These are phyloP conservation scores for Xerocomus spinulosus DNA, from an alignment of 768 basidiomycete genomes.

Conservation along the genomic window DNA sequence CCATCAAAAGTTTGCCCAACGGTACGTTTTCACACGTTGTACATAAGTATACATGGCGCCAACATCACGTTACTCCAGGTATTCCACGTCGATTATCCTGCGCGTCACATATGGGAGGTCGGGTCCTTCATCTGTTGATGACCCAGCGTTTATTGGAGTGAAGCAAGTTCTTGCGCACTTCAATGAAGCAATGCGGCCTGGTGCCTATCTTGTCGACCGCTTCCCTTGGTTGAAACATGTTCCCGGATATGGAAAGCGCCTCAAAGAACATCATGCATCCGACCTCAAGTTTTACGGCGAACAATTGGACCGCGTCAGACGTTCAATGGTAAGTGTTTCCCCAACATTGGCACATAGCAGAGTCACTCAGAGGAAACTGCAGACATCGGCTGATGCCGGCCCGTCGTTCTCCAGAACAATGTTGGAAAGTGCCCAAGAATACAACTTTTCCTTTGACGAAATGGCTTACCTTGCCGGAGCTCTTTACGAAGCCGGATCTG, in stretches of 20 bases:
- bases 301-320: constrained; percentile 42
- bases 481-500: constrained; percentile 59
- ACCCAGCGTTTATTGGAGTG: constrained; percentile 22
- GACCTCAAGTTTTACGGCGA: constrained; percentile 49
- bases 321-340: constrained; percentile 35
- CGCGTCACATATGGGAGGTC: constrained; percentile 25
- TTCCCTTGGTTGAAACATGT: constrained; percentile 39
- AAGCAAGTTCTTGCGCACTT: constrained; percentile 23
- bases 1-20: constrained; percentile 34
- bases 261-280: constrained; percentile 46
- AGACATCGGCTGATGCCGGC: constrained; percentile 1
- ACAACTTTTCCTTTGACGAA: constrained; percentile 48
- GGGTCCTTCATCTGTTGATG: constrained; percentile 11
- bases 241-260: constrained; percentile 54
- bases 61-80: too few relatives aligned
- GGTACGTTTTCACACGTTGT: constrained; percentile 34
- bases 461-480: constrained; percentile 55
- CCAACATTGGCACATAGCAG: accelerated
- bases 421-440: constrained; percentile 44
- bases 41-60: too few relatives aligned
- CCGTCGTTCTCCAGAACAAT: constrained; percentile 50
- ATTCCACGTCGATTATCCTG: constrained; percentile 22
- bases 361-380: neutral
- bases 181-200: constrained; percentile 28
- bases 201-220: constrained; percentile 33